These are phyloP conservation scores for Tolypocladium ovalisporum DNA, from an alignment of 2,329 filamentous ascomycete species.

Conservation along the genomic window DNA sequence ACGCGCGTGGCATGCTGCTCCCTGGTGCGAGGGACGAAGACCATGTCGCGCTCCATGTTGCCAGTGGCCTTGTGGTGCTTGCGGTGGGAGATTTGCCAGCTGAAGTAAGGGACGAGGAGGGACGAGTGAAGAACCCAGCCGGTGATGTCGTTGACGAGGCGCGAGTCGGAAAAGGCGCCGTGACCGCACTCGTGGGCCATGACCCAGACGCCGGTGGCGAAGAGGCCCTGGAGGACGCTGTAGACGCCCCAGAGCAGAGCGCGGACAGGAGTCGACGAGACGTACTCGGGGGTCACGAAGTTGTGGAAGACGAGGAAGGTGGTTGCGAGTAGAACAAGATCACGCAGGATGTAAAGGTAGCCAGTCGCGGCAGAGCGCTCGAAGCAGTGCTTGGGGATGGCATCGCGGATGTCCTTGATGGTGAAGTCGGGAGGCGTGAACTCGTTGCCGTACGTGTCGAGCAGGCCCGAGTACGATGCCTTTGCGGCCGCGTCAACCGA, in stretches of 20 bases:
- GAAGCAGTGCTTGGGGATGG: constrained; percentile 96
- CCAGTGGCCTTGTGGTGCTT: constrained; percentile 99
- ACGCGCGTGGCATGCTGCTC: constrained; percentile 67
- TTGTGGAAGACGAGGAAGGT: constrained; percentile 86
- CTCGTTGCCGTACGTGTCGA: constrained; percentile 90
- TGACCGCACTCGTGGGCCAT: constrained; percentile 97
- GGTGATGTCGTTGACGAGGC: constrained; percentile 79
- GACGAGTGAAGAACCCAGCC: constrained; percentile 86
- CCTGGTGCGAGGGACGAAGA: constrained; percentile 90
- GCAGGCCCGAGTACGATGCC: constrained; percentile 49
- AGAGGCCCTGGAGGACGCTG: constrained; percentile 80
- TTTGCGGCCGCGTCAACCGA: constrained; percentile 43
- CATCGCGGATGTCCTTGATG: constrained; percentile 94
- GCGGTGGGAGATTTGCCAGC: constrained; percentile 98
- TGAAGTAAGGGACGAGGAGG: constrained; percentile 93
- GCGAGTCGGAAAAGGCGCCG: constrained; percentile 90
- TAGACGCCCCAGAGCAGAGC: constrained; percentile 53
- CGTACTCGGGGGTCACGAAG: constrained; percentile 74
- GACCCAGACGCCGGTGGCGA: constrained; percentile 91
- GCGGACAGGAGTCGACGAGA: constrained; percentile 60
- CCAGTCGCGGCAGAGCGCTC: constrained; percentile 70
- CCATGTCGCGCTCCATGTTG: constrained; percentile 97
- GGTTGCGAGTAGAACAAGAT: constrained; percentile 58
- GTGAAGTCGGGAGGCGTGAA: constrained; percentile 92
- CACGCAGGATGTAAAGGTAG: constrained; percentile 74